Evolutionary conservation across 768 basidiomycete species (phyloP).

Genomic region (Tricholoma furcatifolium): DNA sequence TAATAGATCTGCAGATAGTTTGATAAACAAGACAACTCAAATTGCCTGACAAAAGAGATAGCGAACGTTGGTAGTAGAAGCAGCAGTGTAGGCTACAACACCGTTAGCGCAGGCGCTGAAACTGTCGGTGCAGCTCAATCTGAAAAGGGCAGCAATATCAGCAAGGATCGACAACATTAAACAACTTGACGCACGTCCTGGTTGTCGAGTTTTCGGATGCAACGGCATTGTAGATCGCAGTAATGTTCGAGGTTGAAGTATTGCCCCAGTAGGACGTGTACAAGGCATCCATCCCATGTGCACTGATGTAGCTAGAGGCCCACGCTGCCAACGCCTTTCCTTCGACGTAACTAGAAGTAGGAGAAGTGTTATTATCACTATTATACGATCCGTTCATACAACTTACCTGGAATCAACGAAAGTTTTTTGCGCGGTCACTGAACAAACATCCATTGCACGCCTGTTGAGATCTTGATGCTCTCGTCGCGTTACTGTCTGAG

Average conservation of each 20-base stretch:
- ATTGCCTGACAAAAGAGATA: too few species aligned
- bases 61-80: conserved; percentile 41
- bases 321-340: conserved; percentile 36
- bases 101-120: conserved; percentile 34
- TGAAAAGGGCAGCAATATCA: conserved; percentile 10
- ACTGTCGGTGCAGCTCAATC: conserved; percentile 42
- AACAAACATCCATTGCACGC: conserved; percentile 40
- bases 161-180: not conserved
- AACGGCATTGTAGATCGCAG: conserved; percentile 35
- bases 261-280: conserved; percentile 40
- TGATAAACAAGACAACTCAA: not conserved
- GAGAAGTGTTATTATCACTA: not conserved
- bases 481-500: conserved; percentile 32
- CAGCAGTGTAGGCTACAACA: conserved; percentile 46
- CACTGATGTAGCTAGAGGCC: conserved; percentile 33
- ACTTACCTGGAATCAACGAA: conserved; percentile 42
- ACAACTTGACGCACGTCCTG: conserved; percentile 31
- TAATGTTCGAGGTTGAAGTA: conserved; percentile 34
- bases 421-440: conserved; percentile 27
- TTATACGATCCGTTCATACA: not conserved
- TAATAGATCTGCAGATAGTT: conserved; percentile 36
- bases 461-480: conserved; percentile 27
- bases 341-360: conserved; percentile 32
- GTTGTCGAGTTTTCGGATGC: conserved; percentile 37
- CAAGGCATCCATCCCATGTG: conserved; percentile 35